phyloP scores from a whole-genome alignment of 2,329 filamentous ascomycete genomes.

The Amylocarpus encephaloides region DNA sequence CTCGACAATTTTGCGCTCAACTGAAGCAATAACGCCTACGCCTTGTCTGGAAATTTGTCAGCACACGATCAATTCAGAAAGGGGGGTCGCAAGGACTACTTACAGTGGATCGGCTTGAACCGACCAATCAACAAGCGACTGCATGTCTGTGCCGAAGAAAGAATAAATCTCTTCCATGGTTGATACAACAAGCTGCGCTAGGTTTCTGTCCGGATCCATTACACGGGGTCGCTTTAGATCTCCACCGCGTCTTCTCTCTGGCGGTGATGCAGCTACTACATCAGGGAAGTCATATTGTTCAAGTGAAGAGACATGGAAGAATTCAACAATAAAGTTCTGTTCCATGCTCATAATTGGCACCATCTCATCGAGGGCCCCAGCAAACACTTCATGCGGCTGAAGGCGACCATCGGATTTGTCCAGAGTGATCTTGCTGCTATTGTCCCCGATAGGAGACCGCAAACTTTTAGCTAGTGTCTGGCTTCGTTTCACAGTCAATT shows the following conservation, averaged over 20 bases:
- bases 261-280: slow-evolving; percentile 58
- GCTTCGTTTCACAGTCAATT: slow-evolving; percentile 88
- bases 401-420: slow-evolving; percentile 61
- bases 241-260: slow-evolving; percentile 62
- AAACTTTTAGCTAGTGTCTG: slow-evolving; percentile 76
- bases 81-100: slow-evolving; percentile 34
- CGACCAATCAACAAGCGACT: slow-evolving; percentile 78
- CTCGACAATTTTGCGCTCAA: slow-evolving; percentile 73
- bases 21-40: slow-evolving; percentile 72
- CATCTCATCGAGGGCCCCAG: slow-evolving; percentile 72
- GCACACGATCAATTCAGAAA: slow-evolving; percentile 1
- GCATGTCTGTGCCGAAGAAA: slow-evolving; percentile 73
- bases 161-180: slow-evolving; percentile 85
- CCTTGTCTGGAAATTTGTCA: slow-evolving; percentile 58
- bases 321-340: slow-evolving; percentile 95
- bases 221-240: slow-evolving; percentile 69
- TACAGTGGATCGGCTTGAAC: slow-evolving; percentile 74
- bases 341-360: slow-evolving; percentile 81
- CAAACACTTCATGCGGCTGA: slow-evolving; percentile 75
- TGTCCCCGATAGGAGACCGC: slow-evolving; percentile 61
- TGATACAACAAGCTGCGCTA: slow-evolving; percentile 77
- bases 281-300: slow-evolving; percentile 80
- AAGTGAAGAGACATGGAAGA: slow-evolving; percentile 89
- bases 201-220: slow-evolving; percentile 81
- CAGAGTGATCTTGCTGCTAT: slow-evolving; percentile 40